These are phyloP conservation scores for Salvia sclarea DNA, from an alignment of 305 asterid genomes.

Conservation along the genomic window DNA sequence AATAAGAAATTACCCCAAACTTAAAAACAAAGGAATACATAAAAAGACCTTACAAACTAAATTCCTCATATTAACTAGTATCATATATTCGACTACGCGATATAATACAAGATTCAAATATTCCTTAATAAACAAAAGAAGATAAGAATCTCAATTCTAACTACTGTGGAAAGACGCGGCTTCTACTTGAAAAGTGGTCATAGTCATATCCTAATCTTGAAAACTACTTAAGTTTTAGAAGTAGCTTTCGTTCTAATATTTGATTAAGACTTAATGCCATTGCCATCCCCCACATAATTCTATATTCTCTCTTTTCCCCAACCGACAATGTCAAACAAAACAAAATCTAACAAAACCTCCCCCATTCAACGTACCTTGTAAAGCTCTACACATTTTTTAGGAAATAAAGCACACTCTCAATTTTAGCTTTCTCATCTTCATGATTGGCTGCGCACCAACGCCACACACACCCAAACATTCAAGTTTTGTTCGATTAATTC, in stretches of 20 bases:
- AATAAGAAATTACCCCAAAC: too few species aligned
- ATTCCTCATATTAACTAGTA: too few species aligned
- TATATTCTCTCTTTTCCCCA: neutral
- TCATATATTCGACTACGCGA: too few species aligned
- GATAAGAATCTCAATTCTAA: neutral
- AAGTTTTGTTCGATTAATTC: neutral
- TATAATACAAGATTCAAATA: too few species aligned
- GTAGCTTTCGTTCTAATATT: neutral
- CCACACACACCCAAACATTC: neutral
- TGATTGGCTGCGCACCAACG: neutral
- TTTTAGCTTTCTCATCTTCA: neutral
- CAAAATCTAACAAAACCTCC: neutral
- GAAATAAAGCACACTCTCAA: neutral
- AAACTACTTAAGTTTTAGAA: neutral
- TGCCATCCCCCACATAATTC: neutral
- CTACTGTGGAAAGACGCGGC: slow-evolving; percentile 27
- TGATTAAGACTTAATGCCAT: neutral
- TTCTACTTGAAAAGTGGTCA: slow-evolving; percentile 20
- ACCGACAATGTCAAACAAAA: slow-evolving; percentile 22
- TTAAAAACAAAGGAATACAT: too few species aligned
- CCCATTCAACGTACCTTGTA: slow-evolving; percentile 29
- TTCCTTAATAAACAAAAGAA: neutral
- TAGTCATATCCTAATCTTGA: slow-evolving; percentile 13
- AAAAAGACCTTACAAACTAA: too few species aligned
- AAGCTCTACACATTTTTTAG: neutral